Percentiles rank a stretch among this genome's conserved stretches.
phyloP scores from a whole-genome alignment of 768 basidiomycete genomes.

The Kwoniella botswanensis region DNA sequence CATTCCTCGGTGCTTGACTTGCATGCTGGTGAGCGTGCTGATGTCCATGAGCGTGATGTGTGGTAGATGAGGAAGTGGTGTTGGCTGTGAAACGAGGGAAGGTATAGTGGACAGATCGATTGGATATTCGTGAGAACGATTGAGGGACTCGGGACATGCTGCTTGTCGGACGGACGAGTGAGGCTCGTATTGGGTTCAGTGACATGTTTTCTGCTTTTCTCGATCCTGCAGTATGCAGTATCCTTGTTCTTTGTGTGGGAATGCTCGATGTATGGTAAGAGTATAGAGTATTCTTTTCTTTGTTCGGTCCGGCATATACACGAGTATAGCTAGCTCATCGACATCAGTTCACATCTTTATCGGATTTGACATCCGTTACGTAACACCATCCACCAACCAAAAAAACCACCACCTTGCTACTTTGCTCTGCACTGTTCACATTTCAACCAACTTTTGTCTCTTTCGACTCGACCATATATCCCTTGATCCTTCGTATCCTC shows the following conservation, averaged over 20 bases:
- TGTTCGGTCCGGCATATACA: neutral
- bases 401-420: neutral
- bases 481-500: neutral
- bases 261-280: neutral
- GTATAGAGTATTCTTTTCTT: neutral
- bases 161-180: neutral
- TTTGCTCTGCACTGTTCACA: neutral
- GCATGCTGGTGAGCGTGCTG: constrained; percentile 7
- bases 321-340: neutral
- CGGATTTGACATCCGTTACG: neutral
- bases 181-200: neutral
- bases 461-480: neutral
- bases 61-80: neutral
- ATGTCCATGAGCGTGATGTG: constrained; percentile 1
- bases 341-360: constrained; percentile 2
- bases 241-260: neutral
- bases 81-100: neutral
- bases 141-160: neutral
- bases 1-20: constrained; percentile 5
- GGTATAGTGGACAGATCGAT: constrained; percentile 5
- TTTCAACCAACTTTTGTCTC: neutral
- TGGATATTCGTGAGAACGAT: neutral
- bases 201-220: neutral
- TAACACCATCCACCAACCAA: neutral
- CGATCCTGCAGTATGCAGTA: neutral